phyloP scores from a whole-genome alignment of 2,329 filamentous ascomycete species.

The Cercospora sp. region DNA sequence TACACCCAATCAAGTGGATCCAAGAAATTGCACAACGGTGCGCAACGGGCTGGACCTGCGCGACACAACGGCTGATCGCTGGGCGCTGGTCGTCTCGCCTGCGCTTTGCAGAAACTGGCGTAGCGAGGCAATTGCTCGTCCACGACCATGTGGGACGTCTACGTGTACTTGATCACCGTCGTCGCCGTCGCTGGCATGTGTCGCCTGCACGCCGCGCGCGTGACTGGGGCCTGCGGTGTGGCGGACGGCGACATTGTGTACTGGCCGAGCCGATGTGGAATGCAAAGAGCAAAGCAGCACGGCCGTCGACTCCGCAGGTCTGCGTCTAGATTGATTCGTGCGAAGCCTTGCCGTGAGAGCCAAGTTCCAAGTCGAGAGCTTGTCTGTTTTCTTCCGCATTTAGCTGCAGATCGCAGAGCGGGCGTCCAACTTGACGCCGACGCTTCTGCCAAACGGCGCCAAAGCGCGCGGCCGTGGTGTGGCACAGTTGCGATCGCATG shows the following conservation, averaged over 20 bases:
- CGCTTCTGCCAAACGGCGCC: background rate
- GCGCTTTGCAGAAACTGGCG: background rate
- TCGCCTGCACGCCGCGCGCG: background rate
- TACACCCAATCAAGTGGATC: conserved; percentile 7
- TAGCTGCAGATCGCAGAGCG: background rate
- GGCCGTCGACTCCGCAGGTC: background rate
- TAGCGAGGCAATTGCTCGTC: background rate
- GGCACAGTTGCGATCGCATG: background rate
- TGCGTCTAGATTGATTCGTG: background rate
- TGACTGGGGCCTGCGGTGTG: background rate
- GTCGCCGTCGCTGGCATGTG: background rate
- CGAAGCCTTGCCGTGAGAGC: background rate
- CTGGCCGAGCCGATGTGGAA: background rate
- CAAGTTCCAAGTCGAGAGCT: background rate
- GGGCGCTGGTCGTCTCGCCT: background rate
- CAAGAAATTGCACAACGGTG: conserved; percentile 1
- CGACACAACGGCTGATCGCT: conserved; percentile 9
- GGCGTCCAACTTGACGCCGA: background rate
- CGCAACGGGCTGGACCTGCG: background rate
- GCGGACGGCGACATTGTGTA: background rate
- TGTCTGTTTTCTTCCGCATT: background rate
- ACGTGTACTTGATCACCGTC: background rate
- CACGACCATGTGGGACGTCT: conserved; percentile 7
- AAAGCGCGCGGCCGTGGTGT: background rate
- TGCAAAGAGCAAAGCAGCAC: conserved; percentile 3